Conservation (phyloP, 108 stramenopile genomes). For the Pseudonitzschia delicatissima region DNA sequence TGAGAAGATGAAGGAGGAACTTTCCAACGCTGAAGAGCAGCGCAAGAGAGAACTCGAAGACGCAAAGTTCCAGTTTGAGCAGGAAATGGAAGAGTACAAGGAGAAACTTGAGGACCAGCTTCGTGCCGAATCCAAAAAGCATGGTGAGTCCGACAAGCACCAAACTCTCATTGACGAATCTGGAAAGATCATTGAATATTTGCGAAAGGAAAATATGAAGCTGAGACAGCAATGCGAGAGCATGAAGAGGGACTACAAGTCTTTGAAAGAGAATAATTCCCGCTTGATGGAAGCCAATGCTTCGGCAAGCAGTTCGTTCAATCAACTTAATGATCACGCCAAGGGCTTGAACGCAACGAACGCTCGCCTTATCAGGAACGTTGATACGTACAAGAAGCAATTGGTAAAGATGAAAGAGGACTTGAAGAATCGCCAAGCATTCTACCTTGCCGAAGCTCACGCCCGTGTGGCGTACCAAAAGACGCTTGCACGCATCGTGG, state of each 20-base stretch:
- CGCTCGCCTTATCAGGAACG: slow-evolving; percentile 42
- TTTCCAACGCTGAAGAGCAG: slow-evolving; percentile 54
- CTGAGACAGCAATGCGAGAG: slow-evolving; percentile 42
- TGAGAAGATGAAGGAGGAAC: slow-evolving; percentile 46
- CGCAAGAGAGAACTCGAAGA: slow-evolving; percentile 50
- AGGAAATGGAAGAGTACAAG: slow-evolving; percentile 54
- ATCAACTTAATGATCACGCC: slow-evolving; percentile 56
- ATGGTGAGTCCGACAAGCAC: slow-evolving; percentile 46
- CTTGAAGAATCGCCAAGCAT: slow-evolving; percentile 61
- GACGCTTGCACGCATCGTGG: slow-evolving; percentile 54
- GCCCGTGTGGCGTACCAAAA: slow-evolving; percentile 63
- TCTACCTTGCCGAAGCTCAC: slow-evolving; percentile 71
- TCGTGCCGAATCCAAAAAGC: slow-evolving; percentile 21
- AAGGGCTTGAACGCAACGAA: slow-evolving; percentile 51
- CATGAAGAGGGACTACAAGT: slow-evolving; percentile 38
- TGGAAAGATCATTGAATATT: slow-evolving; percentile 65
- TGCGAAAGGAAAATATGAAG: slow-evolving; percentile 47
- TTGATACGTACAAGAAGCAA: slow-evolving; percentile 48
- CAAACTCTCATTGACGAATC: slow-evolving; percentile 60
- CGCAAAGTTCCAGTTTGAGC: slow-evolving; percentile 44
- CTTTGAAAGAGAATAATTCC: slow-evolving; percentile 53
- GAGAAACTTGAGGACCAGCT: slow-evolving; percentile 36
- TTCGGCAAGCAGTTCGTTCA: slow-evolving; percentile 52
- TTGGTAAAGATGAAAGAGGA: slow-evolving; percentile 60
- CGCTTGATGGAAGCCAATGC: slow-evolving; percentile 61